Percentiles rank a stretch among this genome's conserved stretches.
Evolutionary conservation across 2,329 filamentous ascomycete species (phyloP).

Genomic region (Botryotinia convoluta): DNA sequence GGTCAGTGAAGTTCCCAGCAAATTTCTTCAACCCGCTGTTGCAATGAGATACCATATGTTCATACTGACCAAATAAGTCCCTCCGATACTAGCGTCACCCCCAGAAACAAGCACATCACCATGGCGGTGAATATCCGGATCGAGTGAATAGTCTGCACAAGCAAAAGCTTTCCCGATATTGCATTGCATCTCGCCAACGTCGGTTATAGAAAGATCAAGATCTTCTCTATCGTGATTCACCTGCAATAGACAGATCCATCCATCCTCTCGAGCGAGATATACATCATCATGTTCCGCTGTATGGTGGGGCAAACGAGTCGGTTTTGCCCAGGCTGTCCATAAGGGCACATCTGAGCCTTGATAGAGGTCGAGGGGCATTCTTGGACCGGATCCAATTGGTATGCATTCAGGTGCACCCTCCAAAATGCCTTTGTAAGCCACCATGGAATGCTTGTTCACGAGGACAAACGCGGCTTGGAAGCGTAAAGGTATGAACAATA

Average conservation of each 20-base stretch:
- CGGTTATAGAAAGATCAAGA: constrained; percentile 50
- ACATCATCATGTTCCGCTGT: constrained; percentile 70
- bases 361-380: constrained; percentile 37
- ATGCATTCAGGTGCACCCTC: constrained; percentile 45
- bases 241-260: constrained; percentile 70
- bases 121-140: constrained; percentile 37
- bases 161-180: constrained; percentile 82
- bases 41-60: not conserved
- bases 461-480: constrained; percentile 69
- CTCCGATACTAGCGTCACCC: constrained; percentile 71
- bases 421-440: constrained; percentile 55
- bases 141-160: constrained; percentile 58
- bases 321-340: constrained; percentile 84
- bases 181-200: constrained; percentile 65
- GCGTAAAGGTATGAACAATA: constrained; percentile 69
- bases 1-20: constrained; percentile 9
- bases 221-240: constrained; percentile 55
- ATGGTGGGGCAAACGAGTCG: constrained; percentile 62
- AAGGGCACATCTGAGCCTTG: constrained; percentile 50
- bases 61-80: constrained; percentile 54
- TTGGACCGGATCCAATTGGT: not conserved
- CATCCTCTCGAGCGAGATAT: constrained; percentile 86
- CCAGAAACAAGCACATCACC: constrained; percentile 42
- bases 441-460: constrained; percentile 59
- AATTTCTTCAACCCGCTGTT: no score